These are phyloP conservation scores for Lentinula sp. DNA, from an alignment of 768 basidiomycete species.

Conservation along the genomic window DNA sequence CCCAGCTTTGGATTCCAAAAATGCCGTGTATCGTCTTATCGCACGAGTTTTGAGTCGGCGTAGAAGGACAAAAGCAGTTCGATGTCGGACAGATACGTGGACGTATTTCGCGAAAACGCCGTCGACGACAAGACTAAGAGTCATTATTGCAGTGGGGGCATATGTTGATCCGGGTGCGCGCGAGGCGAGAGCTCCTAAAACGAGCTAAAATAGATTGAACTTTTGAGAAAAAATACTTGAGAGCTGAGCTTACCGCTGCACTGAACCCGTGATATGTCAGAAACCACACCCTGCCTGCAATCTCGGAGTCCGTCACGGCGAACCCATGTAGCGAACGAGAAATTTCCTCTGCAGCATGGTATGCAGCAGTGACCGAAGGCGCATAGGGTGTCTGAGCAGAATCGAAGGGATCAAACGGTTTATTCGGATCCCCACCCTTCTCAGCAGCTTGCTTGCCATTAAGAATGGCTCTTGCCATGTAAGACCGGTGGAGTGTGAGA, in stretches of 20 bases:
- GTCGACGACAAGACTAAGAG: conserved; percentile 1
- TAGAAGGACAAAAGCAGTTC: background rate
- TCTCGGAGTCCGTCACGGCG: background rate
- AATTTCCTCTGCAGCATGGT: conserved; percentile 1
- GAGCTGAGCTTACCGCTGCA: background rate
- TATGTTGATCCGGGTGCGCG: background rate
- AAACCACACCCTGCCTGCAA: conserved; percentile 5
- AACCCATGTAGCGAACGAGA: background rate
- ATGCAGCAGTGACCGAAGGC: background rate
- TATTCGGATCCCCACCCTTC: background rate
- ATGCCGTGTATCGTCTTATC: background rate
- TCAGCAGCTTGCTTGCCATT: background rate
- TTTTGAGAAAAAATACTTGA: background rate
- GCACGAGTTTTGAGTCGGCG: conserved; percentile 2
- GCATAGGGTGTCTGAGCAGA: background rate
- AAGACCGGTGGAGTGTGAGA: conserved; percentile 1
- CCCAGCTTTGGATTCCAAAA: background rate
- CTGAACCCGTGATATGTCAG: conserved; percentile 6
- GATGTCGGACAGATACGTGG: background rate
- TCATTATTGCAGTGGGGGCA: conserved; percentile 3
- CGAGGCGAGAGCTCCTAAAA: background rate
- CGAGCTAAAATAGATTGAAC: background rate
- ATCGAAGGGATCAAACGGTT: conserved; percentile 1
- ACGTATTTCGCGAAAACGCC: conserved; percentile 3
- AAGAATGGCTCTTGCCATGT: conserved; percentile 1